phyloP scores from a whole-genome alignment of 164 flowering plant species.

The Malania oleifera region DNA sequence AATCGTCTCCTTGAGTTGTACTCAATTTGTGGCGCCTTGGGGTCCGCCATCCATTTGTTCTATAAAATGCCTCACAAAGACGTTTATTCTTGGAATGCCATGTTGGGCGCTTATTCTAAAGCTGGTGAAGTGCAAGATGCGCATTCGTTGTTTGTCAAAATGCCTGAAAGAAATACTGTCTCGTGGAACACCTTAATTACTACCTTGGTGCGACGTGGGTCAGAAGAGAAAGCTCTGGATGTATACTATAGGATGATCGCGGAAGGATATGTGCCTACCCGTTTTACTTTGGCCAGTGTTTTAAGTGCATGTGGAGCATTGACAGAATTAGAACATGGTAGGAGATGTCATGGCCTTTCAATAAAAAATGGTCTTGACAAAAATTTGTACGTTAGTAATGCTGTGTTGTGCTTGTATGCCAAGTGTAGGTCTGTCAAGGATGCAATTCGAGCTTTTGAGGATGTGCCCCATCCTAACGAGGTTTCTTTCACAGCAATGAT shows the following conservation, averaged over 20 bases:
- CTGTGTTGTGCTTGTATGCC: conserved; percentile 66
- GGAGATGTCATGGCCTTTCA: conserved; percentile 52
- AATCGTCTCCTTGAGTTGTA: conserved; percentile 71
- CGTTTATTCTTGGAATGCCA: conserved; percentile 61
- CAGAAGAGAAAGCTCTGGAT: conserved; percentile 36
- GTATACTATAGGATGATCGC: conserved; percentile 41
- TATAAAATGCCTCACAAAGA: conserved; percentile 51
- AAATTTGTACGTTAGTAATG: conserved; percentile 71
- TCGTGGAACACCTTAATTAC: conserved; percentile 70
- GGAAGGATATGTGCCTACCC: conserved; percentile 52
- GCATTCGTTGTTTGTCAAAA: conserved; percentile 36
- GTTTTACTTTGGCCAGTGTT: conserved; percentile 71
- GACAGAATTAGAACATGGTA: conserved; percentile 39
- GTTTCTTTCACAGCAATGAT: conserved; percentile 74
- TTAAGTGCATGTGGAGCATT: conserved; percentile 60
- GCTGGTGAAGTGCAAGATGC: conserved; percentile 33
- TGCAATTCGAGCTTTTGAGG: conserved; percentile 47
- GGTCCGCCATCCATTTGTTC: conserved; percentile 38
- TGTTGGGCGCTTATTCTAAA: conserved; percentile 42
- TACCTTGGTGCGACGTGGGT: conserved; percentile 39
- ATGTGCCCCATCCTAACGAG: conserved; percentile 58
- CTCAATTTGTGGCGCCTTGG: conserved; percentile 31
- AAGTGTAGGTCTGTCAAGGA: conserved; percentile 49
- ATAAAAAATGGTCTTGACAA: conserved; percentile 54
- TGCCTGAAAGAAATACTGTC: conserved; percentile 64